Evolutionary conservation across 2,329 filamentous ascomycete species (phyloP), one percentile per base, ranked within the genome.

Genomic region (Neoscytalidium dimidiatum): DNA sequence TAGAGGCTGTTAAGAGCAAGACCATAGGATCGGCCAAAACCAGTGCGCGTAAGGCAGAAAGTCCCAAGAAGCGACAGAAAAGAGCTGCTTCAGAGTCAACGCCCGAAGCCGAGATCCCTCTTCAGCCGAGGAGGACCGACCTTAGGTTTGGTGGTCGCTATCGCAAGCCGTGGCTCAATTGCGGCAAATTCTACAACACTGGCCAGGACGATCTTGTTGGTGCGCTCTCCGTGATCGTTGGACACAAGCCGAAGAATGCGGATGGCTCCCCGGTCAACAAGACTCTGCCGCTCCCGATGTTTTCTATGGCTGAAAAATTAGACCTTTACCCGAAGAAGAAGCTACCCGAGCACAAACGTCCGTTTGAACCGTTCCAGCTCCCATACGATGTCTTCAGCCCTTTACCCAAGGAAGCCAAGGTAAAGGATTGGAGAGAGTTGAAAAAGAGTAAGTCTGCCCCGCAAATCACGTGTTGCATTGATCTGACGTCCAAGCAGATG

Each of bases 361-460:
- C 63, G 3, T 65, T 65, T 28, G 53, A 61, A 17, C 53, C 63
- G 21, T 64, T 66, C 17, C 92, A 92, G 77, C 82, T 99, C 31
- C 95, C 95, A 0, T 97, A 88, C 73, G 91, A 97, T 74, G 84
- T 97, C 53, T 98, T 94, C 82, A 91, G 92, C 62, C 94, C 94
- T 2, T 85, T 96, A 21, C 90, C 92, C 3, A 87, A 89, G 1
- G 92, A 97, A 74, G 92, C 93, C 26, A 97, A 96, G 78, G 94
- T 94, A 0, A 90, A 96, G 69, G 92, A 96, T 71, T 99, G 94
- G 91, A 89, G 89, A 70, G 94, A 94, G 76, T 90, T 95, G 68
- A 95, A 91, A 78, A 98, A 48, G 13, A 62, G 64, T 66, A 46
- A 51, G 64, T 58, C 19, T 35, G 6, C 13, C 1, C 35, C 17